These are phyloP conservation scores for Lindgomyces ingoldianus DNA, from an alignment of 495 filamentous ascomycete species.

Conservation along the genomic window DNA sequence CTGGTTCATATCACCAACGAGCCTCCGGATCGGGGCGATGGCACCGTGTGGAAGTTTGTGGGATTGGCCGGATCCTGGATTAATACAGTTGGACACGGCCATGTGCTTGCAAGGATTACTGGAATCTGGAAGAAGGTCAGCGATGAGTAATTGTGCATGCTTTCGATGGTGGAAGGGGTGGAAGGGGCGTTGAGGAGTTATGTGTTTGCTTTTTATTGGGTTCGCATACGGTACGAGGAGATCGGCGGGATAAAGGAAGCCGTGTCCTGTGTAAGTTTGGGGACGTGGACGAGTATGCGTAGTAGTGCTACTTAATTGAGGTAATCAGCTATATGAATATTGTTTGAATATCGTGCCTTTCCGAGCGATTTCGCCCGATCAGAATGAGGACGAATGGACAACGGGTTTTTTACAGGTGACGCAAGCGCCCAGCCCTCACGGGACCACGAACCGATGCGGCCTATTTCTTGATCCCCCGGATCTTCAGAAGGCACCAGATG, in stretches of 20 bases:
- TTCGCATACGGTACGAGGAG: background rate
- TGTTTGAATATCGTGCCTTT: too few relatives aligned
- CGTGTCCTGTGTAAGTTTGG: background rate
- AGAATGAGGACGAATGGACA: too few relatives aligned
- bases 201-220: background rate
- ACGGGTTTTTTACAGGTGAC: background rate
- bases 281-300: background rate
- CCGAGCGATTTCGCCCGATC: background rate
- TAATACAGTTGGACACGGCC: conserved; percentile 10
- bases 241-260: too few relatives aligned
- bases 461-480: too few relatives aligned
- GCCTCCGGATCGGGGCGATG: conserved; percentile 35
- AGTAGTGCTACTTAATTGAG: background rate
- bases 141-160: conserved; percentile 2
- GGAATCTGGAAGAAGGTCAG: conserved; percentile 32
- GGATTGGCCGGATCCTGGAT: conserved; percentile 29
- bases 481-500: too few relatives aligned
- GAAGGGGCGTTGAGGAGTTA: background rate
- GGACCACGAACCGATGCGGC: background rate
- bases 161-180: background rate
- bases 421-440: conserved; percentile 2
- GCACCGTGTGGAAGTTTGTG: conserved; percentile 34
- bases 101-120: conserved; percentile 28
- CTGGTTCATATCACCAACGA: conserved; percentile 25
- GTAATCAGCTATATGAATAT: background rate